A percentile compares a stretch with the other conserved stretches of the same genome.
phyloP scores from a whole-genome alignment of 768 basidiomycete species.

The Pleurotus platypus region DNA sequence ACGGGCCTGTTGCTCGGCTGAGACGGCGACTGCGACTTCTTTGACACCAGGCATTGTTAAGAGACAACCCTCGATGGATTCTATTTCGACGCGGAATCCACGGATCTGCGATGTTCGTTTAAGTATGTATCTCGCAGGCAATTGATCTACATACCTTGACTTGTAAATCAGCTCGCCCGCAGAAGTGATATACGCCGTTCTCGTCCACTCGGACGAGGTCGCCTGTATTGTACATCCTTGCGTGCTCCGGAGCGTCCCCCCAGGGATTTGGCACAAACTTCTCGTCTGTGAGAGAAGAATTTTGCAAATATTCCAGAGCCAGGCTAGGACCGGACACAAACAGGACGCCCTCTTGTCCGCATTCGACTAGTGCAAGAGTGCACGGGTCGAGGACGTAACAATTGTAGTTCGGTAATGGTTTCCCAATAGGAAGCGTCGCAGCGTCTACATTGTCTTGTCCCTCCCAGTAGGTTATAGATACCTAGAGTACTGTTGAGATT shows the following conservation, averaged over 20 bases:
- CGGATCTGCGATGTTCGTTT: not conserved
- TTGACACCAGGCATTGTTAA: not conserved
- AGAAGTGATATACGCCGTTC: not conserved
- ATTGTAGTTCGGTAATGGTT: not conserved
- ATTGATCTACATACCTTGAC: not conserved
- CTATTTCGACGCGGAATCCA: not conserved
- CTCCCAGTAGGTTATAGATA: not conserved
- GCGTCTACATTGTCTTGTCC: not conserved
- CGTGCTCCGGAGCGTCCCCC: not conserved
- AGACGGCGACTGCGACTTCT: not conserved
- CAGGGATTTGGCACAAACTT: not conserved
- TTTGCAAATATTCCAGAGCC: not conserved
- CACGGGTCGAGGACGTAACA: not conserved
- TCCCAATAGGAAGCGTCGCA: not conserved
- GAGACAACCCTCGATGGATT: not conserved
- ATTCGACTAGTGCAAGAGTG: not conserved
- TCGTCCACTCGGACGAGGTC: not conserved
- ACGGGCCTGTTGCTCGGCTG: not conserved
- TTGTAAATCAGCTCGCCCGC: not conserved
- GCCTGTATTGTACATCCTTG: not conserved
- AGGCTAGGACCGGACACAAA: not conserved
- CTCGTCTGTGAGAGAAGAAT: not conserved
- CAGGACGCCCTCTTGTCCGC: not conserved
- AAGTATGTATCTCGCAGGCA: not conserved
- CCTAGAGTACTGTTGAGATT: not conserved